Base-by-base conservation (phyloP, 768 basidiomycete species). In the Leucocoprinus birnbaumii region DNA sequence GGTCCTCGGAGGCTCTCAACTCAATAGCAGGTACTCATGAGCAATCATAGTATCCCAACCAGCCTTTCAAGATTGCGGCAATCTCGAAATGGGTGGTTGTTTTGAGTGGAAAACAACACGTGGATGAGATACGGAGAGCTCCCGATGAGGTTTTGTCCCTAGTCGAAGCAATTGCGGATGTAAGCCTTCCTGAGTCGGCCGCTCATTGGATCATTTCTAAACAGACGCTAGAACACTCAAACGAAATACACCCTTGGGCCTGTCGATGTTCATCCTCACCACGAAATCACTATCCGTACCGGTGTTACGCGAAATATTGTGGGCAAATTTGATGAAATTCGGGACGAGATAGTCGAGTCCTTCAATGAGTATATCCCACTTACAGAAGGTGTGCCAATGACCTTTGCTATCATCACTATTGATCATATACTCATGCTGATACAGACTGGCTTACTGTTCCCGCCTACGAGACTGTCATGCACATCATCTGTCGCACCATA, bases 361-460 rank as follows among this genome's bases (percentile, higher is more conserved):
- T 72, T 80, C 43, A 59, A 65, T 1, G 75, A 76, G 2, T 58
- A 66, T 25, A 65, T 81, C n/a, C 66, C 69, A 13, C 27, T 43
- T 2, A 59, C 61, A 1, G 58, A 68, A 51, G 68, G 69, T 68
- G 37, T 38, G 13, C 7, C 40, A 27, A 41, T n/a, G n/a, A n/a
- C n/a, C n/a, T n/a, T n/a, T n/a, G n/a, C n/a, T n/a, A 9, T 4
- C 16, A 5, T 21, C 13, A 31, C 0, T 41, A 6, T 16, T 21
- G 9, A 14, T 19, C 6, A 24, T 25, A 5, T 26, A 13, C 45
- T 27, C 3, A 25, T 22, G 14, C 9, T 22, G 16, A 26, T 26
- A 22, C 37, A 76, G 75, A 74, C 13, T 79, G 78, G 78, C 62
- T 62, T 11, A 58, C 57, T 7, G 41, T 78, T 1, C 61, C 63